Conservation (phyloP, 2,329 filamentous ascomycete genomes). For the Aureobasidium sp. region DNA sequence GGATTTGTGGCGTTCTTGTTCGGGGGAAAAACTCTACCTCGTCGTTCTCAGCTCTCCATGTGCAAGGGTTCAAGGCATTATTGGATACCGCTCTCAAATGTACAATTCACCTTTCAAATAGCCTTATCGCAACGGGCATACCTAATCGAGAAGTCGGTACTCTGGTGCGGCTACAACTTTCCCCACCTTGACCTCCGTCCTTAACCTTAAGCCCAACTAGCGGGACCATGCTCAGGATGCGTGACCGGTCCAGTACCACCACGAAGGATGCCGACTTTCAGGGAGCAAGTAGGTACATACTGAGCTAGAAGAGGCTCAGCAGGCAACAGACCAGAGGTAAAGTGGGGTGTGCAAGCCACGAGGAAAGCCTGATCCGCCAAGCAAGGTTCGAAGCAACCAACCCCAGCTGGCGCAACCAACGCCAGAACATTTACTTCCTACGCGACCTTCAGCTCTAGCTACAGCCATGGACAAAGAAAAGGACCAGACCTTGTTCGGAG, state of each 20-base stretch:
- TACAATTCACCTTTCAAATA: background rate
- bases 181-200: background rate
- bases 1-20: background rate
- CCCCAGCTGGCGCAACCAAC: conserved; percentile 6
- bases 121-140: background rate
- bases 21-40: background rate
- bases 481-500: conserved; percentile 26
- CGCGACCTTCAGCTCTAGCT: background rate
- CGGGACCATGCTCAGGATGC: conserved; percentile 5
- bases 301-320: conserved; percentile 2
- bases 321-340: background rate
- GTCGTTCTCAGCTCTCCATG: background rate
- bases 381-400: conserved; percentile 1
- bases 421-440: background rate
- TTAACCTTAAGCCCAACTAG: background rate
- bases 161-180: background rate
- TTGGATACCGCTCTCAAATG: background rate
- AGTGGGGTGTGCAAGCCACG: conserved; percentile 10
- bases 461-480: conserved; percentile 10
- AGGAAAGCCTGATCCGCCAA: conserved; percentile 1
- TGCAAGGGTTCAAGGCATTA: background rate
- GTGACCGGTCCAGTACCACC: conserved; percentile 12
- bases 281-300: background rate
- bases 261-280: background rate
- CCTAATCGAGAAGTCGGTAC: background rate